Evolutionary conservation across 2,329 filamentous ascomycete genomes (phyloP).

Genomic region (Fusarium euwallaceae): DNA sequence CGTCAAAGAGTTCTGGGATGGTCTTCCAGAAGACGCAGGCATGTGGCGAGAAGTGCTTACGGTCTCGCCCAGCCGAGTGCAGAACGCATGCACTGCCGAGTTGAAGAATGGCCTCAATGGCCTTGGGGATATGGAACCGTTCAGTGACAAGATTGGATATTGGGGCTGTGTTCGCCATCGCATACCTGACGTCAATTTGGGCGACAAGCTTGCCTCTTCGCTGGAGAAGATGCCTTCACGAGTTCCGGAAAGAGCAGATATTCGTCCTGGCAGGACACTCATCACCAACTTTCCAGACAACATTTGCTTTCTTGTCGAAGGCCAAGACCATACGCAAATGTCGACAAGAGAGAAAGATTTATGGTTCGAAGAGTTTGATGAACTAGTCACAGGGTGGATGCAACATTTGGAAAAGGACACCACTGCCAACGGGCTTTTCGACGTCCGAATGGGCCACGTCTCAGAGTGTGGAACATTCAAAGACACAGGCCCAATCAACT

Average conservation of each 20-base stretch:
- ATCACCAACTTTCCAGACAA: constrained; percentile 9
- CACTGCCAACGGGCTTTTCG: neutral
- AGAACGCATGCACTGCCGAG: constrained; percentile 1
- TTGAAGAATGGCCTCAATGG: neutral
- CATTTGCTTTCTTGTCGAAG: constrained; percentile 17
- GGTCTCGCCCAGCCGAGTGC: neutral
- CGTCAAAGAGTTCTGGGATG: neutral
- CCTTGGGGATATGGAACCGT: neutral
- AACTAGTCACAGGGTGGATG: constrained; percentile 11
- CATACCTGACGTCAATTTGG: neutral
- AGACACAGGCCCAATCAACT: neutral
- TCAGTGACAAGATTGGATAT: constrained; percentile 6
- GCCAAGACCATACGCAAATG: too few species aligned
- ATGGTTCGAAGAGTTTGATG: constrained; percentile 22
- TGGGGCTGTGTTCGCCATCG: constrained; percentile 16
- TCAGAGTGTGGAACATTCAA: neutral
- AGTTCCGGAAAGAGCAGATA: neutral
- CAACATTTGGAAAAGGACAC: neutral
- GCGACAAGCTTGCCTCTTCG: neutral
- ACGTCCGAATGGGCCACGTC: neutral
- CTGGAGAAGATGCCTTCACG: neutral
- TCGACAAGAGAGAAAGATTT: neutral
- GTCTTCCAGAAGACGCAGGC: constrained; percentile 4
- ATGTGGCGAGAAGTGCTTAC: constrained; percentile 13
- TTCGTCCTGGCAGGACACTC: constrained; percentile 3